Evolutionary conservation across 148 eudicot species (phyloP), one percentile per base, ranked within the genome.

Genomic region (Vaccinium macrocarpon): DNA sequence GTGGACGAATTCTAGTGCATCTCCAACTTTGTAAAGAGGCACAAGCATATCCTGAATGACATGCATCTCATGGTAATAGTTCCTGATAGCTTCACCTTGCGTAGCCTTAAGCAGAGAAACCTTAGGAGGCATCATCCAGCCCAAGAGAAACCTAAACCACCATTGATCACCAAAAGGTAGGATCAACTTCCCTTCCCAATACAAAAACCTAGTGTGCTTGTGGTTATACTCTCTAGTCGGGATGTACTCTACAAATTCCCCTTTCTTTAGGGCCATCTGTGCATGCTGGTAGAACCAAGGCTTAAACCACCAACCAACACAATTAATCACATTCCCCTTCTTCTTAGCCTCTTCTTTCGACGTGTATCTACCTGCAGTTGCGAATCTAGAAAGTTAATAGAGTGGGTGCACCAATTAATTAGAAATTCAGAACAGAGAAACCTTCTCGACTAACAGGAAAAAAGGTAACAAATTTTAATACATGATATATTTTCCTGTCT

Each of bases 261-360:
- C 98, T 81, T 75, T 92, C 78, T 87, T 90, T 50, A 95, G 84
- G 13, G 97, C 93, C 2, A 81, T 91, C 81, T 94, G 91, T 5
- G 97, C 97, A 73, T 95, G 93, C 89, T 95, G 98, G 86, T 95
- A 95, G 86, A 95, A 95, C 98, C 98, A 95, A 13, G 98, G 94
- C 82, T 95, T 95, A 71, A 84, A 95, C 98, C 98, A 95, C 98
- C 98, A 92, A 61, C 97, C 94, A 51, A 90, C 84, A 50, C 51
- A 83, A 79, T 95, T 95, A 78, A 91, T 92, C 85, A 86, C 89
- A 75, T 93, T 92, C 6, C 97, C 95, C 87, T 91, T 92, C 89
- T 88, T 90, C 89, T 91, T 92, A 21, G 97, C 98, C 87, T 95
- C 98, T 83, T 91, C 92, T 59, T 86, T 91, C 11, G 97, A 92